Percentiles rank a stretch among this genome's conserved stretches.
Conservation (phyloP, 352 stramenopile genomes). For the Pythium myriotylum region DNA sequence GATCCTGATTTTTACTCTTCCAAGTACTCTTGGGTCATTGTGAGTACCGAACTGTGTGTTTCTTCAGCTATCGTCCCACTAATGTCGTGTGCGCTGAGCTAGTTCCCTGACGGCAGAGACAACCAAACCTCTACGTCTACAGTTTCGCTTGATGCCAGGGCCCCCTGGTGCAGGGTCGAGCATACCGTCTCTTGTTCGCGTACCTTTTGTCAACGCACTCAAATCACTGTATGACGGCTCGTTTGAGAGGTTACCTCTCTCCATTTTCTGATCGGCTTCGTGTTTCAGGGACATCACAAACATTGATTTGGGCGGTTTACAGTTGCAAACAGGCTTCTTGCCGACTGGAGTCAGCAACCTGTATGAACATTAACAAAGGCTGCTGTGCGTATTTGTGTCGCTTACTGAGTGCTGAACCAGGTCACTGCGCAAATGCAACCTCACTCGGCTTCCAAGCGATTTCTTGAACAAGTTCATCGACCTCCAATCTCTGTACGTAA, state of each 20-base stretch:
- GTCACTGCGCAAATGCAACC: conserved; percentile 8
- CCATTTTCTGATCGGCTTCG: too few species aligned
- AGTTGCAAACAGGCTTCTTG: conserved; percentile 6
- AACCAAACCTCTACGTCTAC: conserved; percentile 6
- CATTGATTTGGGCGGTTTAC: conserved; percentile 5
- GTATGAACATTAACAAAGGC: too few species aligned
- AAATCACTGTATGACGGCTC: conserved; percentile 9
- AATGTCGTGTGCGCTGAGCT: not conserved
- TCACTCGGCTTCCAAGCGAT: not conserved
- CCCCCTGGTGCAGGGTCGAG: not conserved
- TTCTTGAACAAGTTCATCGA: conserved; percentile 6
- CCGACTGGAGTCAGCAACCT: not conserved
- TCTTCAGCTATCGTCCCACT: not conserved
- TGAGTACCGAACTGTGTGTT: not conserved
- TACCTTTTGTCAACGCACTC: conserved; percentile 10
- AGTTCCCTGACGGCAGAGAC: conserved; percentile 9
- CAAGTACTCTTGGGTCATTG: conserved; percentile 9
- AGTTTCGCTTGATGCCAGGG: conserved; percentile 4
- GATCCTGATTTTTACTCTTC: conserved; percentile 11
- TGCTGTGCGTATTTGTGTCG: too few species aligned
- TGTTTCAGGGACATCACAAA: conserved; percentile 7
- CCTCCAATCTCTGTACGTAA: conserved; percentile 5
- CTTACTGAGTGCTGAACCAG: too few species aligned
- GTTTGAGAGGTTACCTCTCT: too few species aligned
- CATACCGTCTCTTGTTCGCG: conserved; percentile 3